Evolutionary conservation across 1,284 basidiomycete species (phyloP), one percentile per base, ranked within the genome.

Genomic region (Peniophora sp.): DNA sequence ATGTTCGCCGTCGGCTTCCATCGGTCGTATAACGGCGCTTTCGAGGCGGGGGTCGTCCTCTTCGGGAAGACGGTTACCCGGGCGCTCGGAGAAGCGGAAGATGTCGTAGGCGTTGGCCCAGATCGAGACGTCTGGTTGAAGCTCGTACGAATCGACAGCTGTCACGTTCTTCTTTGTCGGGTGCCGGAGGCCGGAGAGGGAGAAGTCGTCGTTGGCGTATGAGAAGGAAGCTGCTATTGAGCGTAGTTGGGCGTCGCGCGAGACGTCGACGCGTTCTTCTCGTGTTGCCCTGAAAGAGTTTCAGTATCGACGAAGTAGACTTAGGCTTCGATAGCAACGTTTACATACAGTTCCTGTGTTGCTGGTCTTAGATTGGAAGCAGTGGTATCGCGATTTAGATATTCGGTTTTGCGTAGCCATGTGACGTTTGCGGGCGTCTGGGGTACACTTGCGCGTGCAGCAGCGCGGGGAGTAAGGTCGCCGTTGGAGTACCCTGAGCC

Each of bases 51-150:
- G 80, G 63, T 91, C 81, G 44, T 87, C 78, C 47, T 84, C 84
- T 60, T 90, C 85, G 15, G 78, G 62, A 6, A 76, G 59, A 37
- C 82, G 74, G 49, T 92, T 88, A 11, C 90, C 88, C 18, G 94
- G 94, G 18, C 92, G 74, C 63, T 97, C 93, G 11, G 85, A 85
- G 63, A 94, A 97, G 55, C 85, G 75, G 72, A 96, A 88, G 53
- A 96, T 65, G 60, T 93, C 89, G 64, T 94, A 95, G 53, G 86
- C 82, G 63, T 93, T 95, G 45, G 88, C 79, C 90, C 92, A 97
- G 23, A 92, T 83, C 50, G 90, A 85, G 2, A 79, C 77, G 61
- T 97, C 92, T 0, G 94, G 94, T 23, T 95, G 74, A 51, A 97
- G 72, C 59, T 94, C 88, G 66, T 85, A 96, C 3, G 84, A 85